Evolutionary conservation across 176 grass and related monocot genomes (phyloP).

Genomic region (Cenchrus fungigraminus): DNA sequence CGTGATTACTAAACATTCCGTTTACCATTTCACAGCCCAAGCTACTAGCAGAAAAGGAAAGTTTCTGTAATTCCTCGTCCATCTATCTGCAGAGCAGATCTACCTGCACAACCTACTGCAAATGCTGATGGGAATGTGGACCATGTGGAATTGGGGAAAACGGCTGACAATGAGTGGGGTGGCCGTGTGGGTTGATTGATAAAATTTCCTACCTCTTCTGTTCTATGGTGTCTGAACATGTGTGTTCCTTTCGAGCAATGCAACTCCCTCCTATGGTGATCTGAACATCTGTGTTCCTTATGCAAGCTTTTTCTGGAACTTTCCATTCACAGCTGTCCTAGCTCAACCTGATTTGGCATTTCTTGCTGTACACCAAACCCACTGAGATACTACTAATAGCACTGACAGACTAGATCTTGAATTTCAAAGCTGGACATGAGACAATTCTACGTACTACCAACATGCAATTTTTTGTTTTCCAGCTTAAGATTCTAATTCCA

Average conservation of each 20-base stretch:
- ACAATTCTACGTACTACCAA: background rate
- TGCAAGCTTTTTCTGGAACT: background rate
- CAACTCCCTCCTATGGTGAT: background rate
- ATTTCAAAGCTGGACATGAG: background rate
- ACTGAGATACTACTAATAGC: background rate
- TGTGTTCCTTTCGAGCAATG: background rate
- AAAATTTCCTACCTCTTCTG: background rate
- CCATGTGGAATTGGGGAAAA: background rate
- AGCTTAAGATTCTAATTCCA: background rate
- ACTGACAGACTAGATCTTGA: background rate
- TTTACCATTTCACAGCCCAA: background rate
- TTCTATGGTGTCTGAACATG: background rate
- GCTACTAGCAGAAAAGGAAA: too few species aligned
- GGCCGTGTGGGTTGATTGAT: background rate
- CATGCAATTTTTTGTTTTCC: background rate
- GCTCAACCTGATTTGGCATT: conserved; percentile 15
- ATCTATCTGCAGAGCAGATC: too few species aligned
- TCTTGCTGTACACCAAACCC: background rate
- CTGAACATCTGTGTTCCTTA: background rate
- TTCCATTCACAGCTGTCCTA: conserved; percentile 5
- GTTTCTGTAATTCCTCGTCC: too few species aligned
- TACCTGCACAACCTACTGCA: background rate
- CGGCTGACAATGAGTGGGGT: background rate
- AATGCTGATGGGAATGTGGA: conserved; percentile 9
- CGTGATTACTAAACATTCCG: too few species aligned